These are phyloP conservation scores for Arthrobotrys pseudoclavata DNA, from an alignment of 2,329 filamentous ascomycete genomes.

Conservation along the genomic window DNA sequence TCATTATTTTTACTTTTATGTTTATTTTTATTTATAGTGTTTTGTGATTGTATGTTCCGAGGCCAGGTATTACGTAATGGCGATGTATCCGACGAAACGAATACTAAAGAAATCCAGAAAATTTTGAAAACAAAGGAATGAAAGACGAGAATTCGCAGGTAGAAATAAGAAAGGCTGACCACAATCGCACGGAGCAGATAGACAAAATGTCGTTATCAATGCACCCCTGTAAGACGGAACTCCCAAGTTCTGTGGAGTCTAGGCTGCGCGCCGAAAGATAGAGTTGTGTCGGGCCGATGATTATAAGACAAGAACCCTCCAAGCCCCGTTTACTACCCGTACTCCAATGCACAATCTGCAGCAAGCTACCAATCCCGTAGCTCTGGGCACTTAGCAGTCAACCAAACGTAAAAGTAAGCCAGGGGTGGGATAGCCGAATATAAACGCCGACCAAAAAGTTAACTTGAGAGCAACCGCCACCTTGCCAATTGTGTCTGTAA, in stretches of 20 bases:
- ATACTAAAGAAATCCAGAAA: background rate
- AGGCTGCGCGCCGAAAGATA: background rate
- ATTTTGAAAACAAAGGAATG: background rate
- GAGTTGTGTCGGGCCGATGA: background rate
- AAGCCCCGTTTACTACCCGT: background rate
- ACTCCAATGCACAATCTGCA: background rate
- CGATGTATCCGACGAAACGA: background rate
- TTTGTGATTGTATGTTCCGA: background rate
- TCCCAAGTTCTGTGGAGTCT: background rate
- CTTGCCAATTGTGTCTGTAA: slow-evolving; percentile 19
- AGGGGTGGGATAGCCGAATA: slow-evolving; percentile 5
- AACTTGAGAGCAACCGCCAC: background rate
- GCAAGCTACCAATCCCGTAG: background rate
- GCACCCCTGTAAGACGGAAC: background rate
- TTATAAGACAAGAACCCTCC: no score
- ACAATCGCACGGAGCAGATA: background rate
- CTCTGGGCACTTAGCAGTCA: background rate
- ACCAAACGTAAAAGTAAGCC: slow-evolving; percentile 9
- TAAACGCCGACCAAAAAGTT: slow-evolving; percentile 20
- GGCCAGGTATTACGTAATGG: background rate
- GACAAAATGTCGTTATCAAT: slow-evolving; percentile 8
- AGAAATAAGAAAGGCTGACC: slow-evolving; percentile 13
- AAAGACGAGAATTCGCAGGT: background rate
- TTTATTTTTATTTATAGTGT: background rate
- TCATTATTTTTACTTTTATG: slow-evolving; percentile 47